phyloP scores from a whole-genome alignment of 2,329 filamentous ascomycete genomes.

The Xylariaceae sp. region DNA sequence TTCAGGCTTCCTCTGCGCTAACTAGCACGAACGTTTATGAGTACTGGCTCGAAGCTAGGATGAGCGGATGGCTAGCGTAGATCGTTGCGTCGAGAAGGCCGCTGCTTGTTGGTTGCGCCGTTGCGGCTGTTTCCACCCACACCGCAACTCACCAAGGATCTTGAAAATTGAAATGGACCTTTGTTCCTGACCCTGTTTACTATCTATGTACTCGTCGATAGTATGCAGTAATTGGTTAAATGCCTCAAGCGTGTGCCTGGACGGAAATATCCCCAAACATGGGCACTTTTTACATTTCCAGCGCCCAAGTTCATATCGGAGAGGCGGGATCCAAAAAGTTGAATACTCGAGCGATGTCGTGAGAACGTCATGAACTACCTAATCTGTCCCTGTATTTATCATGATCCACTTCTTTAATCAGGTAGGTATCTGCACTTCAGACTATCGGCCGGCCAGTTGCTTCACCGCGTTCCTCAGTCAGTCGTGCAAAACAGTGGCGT shows the following conservation, averaged over 20 bases:
- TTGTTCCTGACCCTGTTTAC: background rate
- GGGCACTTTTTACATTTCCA: background rate
- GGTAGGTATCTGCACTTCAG: background rate
- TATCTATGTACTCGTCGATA: background rate
- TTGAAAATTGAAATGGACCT: background rate
- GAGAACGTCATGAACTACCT: no score
- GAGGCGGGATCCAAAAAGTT: background rate
- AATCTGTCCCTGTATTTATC: no score
- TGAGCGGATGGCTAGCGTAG: background rate
- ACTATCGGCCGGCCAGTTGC: constrained; percentile 1
- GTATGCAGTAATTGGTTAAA: background rate
- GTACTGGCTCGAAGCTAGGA: background rate
- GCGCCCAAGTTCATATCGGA: background rate
- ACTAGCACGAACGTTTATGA: constrained; percentile 1
- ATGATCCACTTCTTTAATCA: no score
- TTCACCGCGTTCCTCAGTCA: background rate
- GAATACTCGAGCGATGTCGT: no score
- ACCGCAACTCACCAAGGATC: background rate
- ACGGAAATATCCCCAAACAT: background rate
- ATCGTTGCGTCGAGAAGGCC: background rate
- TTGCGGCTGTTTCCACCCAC: background rate
- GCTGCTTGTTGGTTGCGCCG: background rate
- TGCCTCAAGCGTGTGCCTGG: background rate
- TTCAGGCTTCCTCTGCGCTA: background rate
- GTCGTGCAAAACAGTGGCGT: background rate